Evolutionary conservation across 495 filamentous ascomycete genomes (phyloP).

Genomic region (Umbilicaria muhlenbergii): DNA sequence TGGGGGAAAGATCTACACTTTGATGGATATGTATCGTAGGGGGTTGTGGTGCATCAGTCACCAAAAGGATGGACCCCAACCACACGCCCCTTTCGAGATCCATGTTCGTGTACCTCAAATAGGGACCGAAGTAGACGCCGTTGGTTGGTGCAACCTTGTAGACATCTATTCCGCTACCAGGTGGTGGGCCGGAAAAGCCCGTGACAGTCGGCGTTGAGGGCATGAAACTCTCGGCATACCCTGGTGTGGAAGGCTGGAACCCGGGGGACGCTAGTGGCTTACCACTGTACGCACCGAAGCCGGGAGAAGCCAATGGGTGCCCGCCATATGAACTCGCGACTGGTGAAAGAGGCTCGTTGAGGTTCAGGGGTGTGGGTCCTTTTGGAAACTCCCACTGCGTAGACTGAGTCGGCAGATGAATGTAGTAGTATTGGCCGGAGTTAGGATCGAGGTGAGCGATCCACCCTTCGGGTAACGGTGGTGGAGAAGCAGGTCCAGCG

Average conservation of each 20-base stretch:
- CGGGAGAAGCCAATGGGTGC: conserved; percentile 60
- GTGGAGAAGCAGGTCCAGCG: conserved; percentile 62
- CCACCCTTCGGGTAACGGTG: conserved; percentile 93
- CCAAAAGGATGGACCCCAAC: conserved; percentile 69
- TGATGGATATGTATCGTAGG: conserved; percentile 95
- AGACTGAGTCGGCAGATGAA: conserved; percentile 86
- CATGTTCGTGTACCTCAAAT: conserved; percentile 94
- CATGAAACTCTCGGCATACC: conserved; percentile 62
- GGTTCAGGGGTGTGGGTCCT: conserved; percentile 66
- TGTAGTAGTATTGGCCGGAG: conserved; percentile 97
- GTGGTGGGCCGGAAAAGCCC: conserved; percentile 73
- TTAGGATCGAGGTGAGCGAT: conserved; percentile 91
- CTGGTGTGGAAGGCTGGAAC: conserved; percentile 49
- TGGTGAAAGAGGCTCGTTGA: conserved; percentile 71
- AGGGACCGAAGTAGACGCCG: conserved; percentile 96
- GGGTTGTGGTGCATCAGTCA: conserved; percentile 84
- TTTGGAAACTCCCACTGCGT: conserved; percentile 99
- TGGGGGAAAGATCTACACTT: conserved; percentile 79
- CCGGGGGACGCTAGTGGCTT: conserved; percentile 68
- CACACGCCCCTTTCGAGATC: conserved; percentile 82
- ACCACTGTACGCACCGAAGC: conserved; percentile 44
- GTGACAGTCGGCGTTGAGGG: conserved; percentile 50
- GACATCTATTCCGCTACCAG: conserved; percentile 71
- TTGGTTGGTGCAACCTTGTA: conserved; percentile 90
- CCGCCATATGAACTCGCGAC: conserved; percentile 59